Evolutionary conservation across 805 yeast genomes (phyloP).

Genomic region (Yarrowia sp.): DNA sequence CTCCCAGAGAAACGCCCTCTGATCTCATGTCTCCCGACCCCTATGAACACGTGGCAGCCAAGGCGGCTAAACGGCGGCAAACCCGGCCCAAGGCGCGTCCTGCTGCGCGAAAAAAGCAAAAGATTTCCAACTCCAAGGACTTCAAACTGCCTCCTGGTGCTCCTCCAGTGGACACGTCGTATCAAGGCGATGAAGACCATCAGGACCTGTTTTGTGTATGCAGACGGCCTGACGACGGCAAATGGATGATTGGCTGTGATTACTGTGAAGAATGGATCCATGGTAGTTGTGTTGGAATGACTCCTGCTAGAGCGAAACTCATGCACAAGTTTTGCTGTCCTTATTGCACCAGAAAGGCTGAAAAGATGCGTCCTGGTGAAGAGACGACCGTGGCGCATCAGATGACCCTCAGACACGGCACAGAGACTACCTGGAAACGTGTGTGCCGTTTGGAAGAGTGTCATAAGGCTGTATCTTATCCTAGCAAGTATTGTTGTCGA

Average conservation of each 20-base stretch:
- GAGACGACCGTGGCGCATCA: constrained; percentile 14
- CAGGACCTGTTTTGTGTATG: constrained; percentile 67
- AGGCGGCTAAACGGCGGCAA: background rate
- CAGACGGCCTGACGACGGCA: constrained; percentile 77
- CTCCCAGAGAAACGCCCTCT: constrained; percentile 1
- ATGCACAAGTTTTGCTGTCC: constrained; percentile 75
- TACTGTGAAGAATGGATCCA: constrained; percentile 97
- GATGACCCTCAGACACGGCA: constrained; percentile 27
- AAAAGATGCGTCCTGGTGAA: constrained; percentile 21
- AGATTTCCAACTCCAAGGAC: background rate
- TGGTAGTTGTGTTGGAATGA: constrained; percentile 73
- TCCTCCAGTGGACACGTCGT: constrained; percentile 45
- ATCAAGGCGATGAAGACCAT: constrained; percentile 53
- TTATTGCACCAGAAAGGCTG: constrained; percentile 55
- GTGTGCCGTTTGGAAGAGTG: constrained; percentile 73
- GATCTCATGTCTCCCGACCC: constrained; percentile 28
- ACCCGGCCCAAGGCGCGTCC: constrained; percentile 1
- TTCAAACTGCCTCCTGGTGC: constrained; percentile 20
- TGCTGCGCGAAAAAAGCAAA: constrained; percentile 1
- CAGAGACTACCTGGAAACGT: constrained; percentile 68
- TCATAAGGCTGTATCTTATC: constrained; percentile 56
- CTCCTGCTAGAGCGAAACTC: constrained; percentile 58
- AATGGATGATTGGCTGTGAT: constrained; percentile 92
- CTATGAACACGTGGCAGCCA: background rate
- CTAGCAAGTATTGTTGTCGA: constrained; percentile 74